These are phyloP conservation scores for Leccinum angustisporum DNA, from an alignment of 1,284 basidiomycete species.

Conservation along the genomic window DNA sequence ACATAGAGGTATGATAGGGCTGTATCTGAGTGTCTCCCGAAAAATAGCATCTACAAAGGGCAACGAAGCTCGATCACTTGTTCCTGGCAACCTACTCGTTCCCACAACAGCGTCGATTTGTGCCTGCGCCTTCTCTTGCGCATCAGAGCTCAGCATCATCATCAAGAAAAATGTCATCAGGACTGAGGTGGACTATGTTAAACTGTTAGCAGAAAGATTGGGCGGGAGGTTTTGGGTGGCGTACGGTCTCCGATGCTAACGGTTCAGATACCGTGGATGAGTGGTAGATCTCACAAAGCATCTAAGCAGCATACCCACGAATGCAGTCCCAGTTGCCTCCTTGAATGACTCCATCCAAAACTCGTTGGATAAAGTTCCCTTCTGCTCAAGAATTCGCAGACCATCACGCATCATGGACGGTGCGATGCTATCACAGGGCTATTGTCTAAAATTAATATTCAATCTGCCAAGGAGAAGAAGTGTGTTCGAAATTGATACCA, in stretches of 20 bases:
- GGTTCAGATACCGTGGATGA: background rate
- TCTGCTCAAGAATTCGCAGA: background rate
- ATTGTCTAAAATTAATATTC: background rate
- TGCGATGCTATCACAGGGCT: background rate
- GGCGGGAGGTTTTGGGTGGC: background rate
- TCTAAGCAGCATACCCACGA: background rate
- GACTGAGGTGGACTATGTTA: background rate
- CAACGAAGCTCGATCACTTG: background rate
- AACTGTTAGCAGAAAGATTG: background rate
- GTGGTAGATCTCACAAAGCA: background rate
- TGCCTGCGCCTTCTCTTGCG: background rate
- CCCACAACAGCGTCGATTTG: background rate
- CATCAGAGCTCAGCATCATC: background rate
- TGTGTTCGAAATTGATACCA: background rate
- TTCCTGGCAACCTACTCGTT: background rate
- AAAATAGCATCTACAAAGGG: background rate
- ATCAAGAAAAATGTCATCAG: background rate
- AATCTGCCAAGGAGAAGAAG: background rate
- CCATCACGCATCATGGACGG: background rate
- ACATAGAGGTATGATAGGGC: background rate
- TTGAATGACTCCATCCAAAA: background rate
- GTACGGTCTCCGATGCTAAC: background rate
- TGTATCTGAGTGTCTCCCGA: background rate
- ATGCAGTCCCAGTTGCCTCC: background rate
- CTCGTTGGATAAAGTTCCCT: background rate